A percentile compares a stretch with the other conserved stretches of the same genome.
Conservation (phyloP, 2,329 filamentous ascomycete genomes). For the Talaromyces pinophilus region DNA sequence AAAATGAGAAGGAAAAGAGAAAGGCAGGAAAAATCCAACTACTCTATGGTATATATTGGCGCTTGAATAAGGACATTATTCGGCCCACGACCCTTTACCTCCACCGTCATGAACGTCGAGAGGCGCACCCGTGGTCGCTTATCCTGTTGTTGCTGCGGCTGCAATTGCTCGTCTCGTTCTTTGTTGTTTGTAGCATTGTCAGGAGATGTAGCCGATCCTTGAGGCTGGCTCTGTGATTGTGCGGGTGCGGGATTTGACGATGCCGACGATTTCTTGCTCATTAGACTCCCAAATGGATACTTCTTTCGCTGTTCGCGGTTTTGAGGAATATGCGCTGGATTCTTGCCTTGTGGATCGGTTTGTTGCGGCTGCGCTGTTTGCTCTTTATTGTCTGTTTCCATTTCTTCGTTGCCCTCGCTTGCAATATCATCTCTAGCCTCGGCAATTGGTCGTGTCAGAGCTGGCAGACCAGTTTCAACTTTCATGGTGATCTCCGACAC, state of each 20-base stretch:
- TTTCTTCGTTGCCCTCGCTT: conserved; percentile 26
- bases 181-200: background rate
- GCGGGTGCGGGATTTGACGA: conserved; percentile 1
- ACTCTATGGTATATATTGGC: conserved; percentile 60
- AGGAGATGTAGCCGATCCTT: background rate
- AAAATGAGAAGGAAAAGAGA: background rate
- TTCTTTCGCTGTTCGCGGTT: conserved; percentile 41
- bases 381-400: conserved; percentile 22
- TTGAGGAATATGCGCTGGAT: conserved; percentile 23
- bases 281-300: conserved; percentile 46
- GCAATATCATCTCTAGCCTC: conserved; percentile 24
- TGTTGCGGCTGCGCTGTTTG: background rate
- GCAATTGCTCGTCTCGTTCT: conserved; percentile 5
- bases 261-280: conserved; percentile 37
- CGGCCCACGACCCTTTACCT: conserved; percentile 66
- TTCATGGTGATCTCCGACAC: conserved; percentile 80
- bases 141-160: conserved; percentile 25
- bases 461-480: conserved; percentile 68
- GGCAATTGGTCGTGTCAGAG: conserved; percentile 51
- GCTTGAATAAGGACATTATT: conserved; percentile 72
- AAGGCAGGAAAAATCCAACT: background rate
- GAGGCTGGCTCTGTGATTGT: background rate
- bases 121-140: conserved; percentile 63
- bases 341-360: conserved; percentile 12
- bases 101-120: conserved; percentile 71